Base-by-base conservation (phyloP, 192 early-diverging fungal species). In the Coemansia sp. region DNA sequence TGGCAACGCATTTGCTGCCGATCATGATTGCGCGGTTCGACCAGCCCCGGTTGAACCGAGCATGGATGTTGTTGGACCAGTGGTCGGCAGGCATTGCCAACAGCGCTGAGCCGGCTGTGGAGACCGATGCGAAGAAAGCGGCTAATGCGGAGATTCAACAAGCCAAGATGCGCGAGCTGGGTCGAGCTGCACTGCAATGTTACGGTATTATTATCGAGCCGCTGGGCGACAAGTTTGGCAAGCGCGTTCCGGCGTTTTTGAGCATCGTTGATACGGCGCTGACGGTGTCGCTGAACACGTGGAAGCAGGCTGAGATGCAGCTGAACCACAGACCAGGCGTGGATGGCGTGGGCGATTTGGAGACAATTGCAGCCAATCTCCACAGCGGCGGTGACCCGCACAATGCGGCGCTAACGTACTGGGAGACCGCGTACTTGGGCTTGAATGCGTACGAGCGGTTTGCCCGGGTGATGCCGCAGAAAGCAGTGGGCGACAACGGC, bases 361-460 rank as follows among this genome's bases (percentile, higher is more conserved):
- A 85, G 28, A 68, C 72, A 10, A 81, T 86, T 55, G 86, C 85
- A 2, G 68, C 85, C 12, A 59, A 62, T n/a, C 57, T 75, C n/a
- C 67, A 70, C 25, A 65, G 38, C 23, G 69, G 71, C 25, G 61
- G 42, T 53, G 71, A 69, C 23, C 66, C 67, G 37, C 65, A 80
- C 57, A 89, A 91, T 26, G 54, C 73, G 1, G 86, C 87, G 38
- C 56, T 84, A 44, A 63, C 66, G 31, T 74, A 74, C 31, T 98
- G 97, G 97, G 89, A 96, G 78, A 66, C 90, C 3, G 88, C 86
- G 11, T 97, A 97, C 63, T 87, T 92, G 75, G 82, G 91, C 40
- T 59, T 95, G 6, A 89, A 86, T 31, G 87, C 91, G 2, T 90
- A 93, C 52, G 78, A 81, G 14, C 90, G 93, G 63, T 65, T 95